These are phyloP conservation scores for Sclerotinia trifoliorum DNA, from an alignment of 2,329 filamentous ascomycete genomes.

Conservation along the genomic window DNA sequence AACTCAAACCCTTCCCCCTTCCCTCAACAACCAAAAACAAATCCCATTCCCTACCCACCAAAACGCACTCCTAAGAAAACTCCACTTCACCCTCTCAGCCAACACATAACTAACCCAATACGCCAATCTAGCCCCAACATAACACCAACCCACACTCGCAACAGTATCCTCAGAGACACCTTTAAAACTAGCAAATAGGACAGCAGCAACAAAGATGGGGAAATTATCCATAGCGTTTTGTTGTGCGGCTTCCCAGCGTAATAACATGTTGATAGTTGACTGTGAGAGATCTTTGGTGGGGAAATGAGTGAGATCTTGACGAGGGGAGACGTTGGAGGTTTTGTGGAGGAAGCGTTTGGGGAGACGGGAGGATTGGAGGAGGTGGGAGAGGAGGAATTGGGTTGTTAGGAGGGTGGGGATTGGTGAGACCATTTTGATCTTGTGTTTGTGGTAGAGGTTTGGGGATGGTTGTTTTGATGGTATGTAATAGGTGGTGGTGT, in stretches of 20 bases:
- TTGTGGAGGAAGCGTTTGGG: constrained; percentile 19
- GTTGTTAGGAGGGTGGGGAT: constrained; percentile 17
- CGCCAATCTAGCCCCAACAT: constrained; percentile 44
- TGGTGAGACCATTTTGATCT: constrained; percentile 50
- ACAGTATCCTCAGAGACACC: constrained; percentile 41
- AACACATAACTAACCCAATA: constrained; percentile 46
- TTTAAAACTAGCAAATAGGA: constrained; percentile 44
- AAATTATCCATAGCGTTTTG: constrained; percentile 44
- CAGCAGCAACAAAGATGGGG: constrained; percentile 42
- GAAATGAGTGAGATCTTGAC: constrained; percentile 25
- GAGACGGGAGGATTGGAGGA: constrained; percentile 24
- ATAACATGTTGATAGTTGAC: constrained; percentile 40
- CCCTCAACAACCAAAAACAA: constrained; percentile 43
- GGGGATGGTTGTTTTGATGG: constrained; percentile 45
- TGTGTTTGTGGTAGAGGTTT: constrained; percentile 62
- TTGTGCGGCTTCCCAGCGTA: constrained; percentile 1
- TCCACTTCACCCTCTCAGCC: constrained; percentile 41
- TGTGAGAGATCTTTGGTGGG: constrained; percentile 45
- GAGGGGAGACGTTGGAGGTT: constrained; percentile 4
- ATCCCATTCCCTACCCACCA: constrained; percentile 48
- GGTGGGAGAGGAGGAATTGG: constrained; percentile 4
- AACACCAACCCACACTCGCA: constrained; percentile 44
- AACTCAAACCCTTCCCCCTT: constrained; percentile 39
- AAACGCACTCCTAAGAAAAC: constrained; percentile 41
- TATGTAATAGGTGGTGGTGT: too few species aligned